Conservation (phyloP, 495 filamentous ascomycete species). For the Penicillium coprophilum region DNA sequence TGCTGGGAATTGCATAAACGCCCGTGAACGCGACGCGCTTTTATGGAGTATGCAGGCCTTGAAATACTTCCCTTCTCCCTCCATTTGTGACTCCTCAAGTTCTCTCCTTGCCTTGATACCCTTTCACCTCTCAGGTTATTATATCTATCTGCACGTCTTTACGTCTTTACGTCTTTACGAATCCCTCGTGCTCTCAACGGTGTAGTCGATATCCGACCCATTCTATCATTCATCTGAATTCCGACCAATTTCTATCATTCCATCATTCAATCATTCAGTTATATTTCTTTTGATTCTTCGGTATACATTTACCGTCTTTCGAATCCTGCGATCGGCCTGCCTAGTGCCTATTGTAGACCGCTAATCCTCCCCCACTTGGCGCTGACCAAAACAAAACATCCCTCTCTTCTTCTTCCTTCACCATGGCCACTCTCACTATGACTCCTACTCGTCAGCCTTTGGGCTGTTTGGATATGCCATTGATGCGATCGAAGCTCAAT, state of each 20-base stretch:
- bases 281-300: background rate
- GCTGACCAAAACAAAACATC: constrained; percentile 32
- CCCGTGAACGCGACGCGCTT: constrained; percentile 27
- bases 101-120: constrained; percentile 10
- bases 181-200: constrained; percentile 4
- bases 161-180: constrained; percentile 2
- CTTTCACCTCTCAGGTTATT: constrained; percentile 7
- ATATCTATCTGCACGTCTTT: constrained; percentile 13
- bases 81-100: constrained; percentile 13
- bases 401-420: constrained; percentile 13
- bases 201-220: background rate
- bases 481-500: constrained; percentile 47
- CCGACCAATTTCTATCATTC: constrained; percentile 2
- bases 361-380: constrained; percentile 28
- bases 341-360: constrained; percentile 16
- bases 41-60: constrained; percentile 10
- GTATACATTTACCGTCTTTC: background rate
- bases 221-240: constrained; percentile 1
- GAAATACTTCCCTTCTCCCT: constrained; percentile 20
- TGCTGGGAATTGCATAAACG: constrained; percentile 19
- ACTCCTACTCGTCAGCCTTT: constrained; percentile 46
- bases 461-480: constrained; percentile 44
- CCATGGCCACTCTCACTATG: constrained; percentile 47
- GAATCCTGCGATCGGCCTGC: constrained; percentile 8
- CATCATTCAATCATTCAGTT: constrained; percentile 4